Evolutionary conservation across 345 rosid genomes (phyloP).

Genomic region (Diplotaxis tenuifolia): DNA sequence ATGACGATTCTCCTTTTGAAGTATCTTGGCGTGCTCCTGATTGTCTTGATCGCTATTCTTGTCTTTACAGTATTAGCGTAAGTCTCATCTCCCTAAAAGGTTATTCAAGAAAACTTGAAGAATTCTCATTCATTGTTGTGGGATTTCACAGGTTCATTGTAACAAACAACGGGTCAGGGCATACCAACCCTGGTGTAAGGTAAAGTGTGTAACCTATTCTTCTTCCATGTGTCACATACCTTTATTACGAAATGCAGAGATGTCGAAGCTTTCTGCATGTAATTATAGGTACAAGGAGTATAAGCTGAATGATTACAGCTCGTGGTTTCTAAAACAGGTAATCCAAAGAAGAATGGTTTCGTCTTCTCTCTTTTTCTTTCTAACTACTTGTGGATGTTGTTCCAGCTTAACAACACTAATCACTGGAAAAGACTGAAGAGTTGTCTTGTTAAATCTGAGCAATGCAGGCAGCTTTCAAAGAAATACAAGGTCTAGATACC

Average conservation of each 20-base stretch:
- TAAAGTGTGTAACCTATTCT: constrained; percentile 26
- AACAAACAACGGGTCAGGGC: constrained; percentile 89
- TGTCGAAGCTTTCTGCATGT: background rate
- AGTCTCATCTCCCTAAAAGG: constrained; percentile 37
- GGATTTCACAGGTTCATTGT: constrained; percentile 67
- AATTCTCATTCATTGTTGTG: background rate
- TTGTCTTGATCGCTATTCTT: constrained; percentile 71
- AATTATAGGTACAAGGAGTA: constrained; percentile 83
- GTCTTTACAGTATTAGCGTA: constrained; percentile 94
- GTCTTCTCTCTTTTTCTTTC: background rate
- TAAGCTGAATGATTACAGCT: constrained; percentile 84
- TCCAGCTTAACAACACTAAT: constrained; percentile 66
- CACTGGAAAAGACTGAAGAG: constrained; percentile 79
- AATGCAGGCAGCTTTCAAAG: constrained; percentile 61
- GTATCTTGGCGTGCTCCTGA: constrained; percentile 72
- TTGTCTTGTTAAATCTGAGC: constrained; percentile 87
- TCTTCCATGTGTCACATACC: background rate
- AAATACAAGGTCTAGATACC: constrained; percentile 61
- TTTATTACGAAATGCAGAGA: constrained; percentile 9
- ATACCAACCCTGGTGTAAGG: constrained; percentile 67
- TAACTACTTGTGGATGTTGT: constrained; percentile 4
- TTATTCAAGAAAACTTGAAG: background rate
- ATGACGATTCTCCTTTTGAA: constrained; percentile 37
- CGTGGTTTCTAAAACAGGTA: constrained; percentile 86
- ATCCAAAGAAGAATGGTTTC: background rate